Conservation (phyloP, 768 basidiomycete genomes). For the Termitomyces sp. region DNA sequence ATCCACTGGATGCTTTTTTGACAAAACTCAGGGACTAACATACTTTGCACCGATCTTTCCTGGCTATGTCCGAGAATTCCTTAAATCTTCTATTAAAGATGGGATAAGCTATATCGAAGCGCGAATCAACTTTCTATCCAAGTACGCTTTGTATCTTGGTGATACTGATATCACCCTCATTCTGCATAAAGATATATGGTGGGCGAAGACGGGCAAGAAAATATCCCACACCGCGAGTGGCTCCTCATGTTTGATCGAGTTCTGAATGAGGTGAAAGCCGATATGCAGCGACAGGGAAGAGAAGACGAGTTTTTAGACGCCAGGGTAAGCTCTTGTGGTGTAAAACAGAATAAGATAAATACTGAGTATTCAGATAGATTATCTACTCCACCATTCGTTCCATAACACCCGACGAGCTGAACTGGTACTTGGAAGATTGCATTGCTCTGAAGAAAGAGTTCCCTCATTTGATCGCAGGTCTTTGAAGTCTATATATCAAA, state of each 20-base stretch:
- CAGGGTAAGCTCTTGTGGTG: constrained; percentile 33
- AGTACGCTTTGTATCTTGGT: constrained; percentile 28
- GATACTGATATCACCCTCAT: constrained; percentile 3
- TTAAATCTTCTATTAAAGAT: constrained; percentile 58
- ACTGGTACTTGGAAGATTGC: constrained; percentile 70
- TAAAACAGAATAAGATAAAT: not conserved
- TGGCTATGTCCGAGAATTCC: constrained; percentile 58
- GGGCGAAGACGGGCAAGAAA: constrained; percentile 49
- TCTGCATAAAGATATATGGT: constrained; percentile 41
- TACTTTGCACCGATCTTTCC: constrained; percentile 52
- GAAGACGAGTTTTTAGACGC: constrained; percentile 62
- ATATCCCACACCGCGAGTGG: constrained; percentile 57
- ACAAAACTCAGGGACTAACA: constrained; percentile 30
- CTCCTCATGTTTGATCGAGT: constrained; percentile 46
- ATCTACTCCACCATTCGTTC: constrained; percentile 64
- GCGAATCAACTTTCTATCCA: constrained; percentile 57
- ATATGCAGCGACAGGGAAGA: constrained; percentile 45
- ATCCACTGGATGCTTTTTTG: not conserved
- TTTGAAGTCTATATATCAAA: not conserved
- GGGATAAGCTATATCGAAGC: constrained; percentile 69
- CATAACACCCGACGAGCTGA: constrained; percentile 49
- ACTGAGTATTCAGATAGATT: constrained; percentile 35
- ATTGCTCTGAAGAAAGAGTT: constrained; percentile 68
- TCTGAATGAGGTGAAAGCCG: constrained; percentile 45
- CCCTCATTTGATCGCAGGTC: constrained; percentile 68